Evolutionary conservation across 192 early-diverging fungal genomes (phyloP), one percentile per base, ranked within the genome.

Genomic region (Backusella tarrabulga): DNA sequence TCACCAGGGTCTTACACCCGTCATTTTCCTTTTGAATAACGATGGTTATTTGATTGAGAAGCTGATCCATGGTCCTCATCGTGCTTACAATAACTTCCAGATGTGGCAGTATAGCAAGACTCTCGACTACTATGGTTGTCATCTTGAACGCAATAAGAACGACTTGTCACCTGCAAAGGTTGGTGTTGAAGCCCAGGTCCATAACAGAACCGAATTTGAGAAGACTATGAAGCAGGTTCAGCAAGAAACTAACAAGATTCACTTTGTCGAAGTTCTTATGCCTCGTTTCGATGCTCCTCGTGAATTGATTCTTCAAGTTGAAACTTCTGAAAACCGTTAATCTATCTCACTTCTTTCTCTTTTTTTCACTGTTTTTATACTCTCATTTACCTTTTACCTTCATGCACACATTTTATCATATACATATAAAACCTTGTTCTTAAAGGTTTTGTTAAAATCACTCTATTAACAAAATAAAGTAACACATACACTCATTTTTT

Each of bases 11-110:
- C 68, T 85, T n/a, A 77, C 76, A 3, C 87, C 87, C n/a, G 81
- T 88, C 19, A 88, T 88, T 19, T 72, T 88, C 66, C 67, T 88
- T 19, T 35, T 88, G 35, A 88, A 88, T 71, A 88, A 88, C 23
- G 84, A 88, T 40, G 87, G 87, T 29, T 88, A 87, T 50, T 77
- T 85, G 5, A 87, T 87, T 74, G 86, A 87, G 44, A 79, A 82
- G 29, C 21, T 81, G 19, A 85, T 88, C 35, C 85, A 88, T 76
- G 87, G 86, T 12, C 60, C 71, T 7, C 15, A 78, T 4, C 81
- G 87, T 21, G 32, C 69, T 4, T 88, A 88, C 68, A 88, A 88
- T 69, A 72, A 83, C 66, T 80, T 83, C 12, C 81, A 80, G 38
- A 85, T 81, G 79, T 88, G 87, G 87, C 41, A 85, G 14, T 88